Base-by-base conservation (phyloP, 257 asterid genomes). In the Capsicum pubescens region DNA sequence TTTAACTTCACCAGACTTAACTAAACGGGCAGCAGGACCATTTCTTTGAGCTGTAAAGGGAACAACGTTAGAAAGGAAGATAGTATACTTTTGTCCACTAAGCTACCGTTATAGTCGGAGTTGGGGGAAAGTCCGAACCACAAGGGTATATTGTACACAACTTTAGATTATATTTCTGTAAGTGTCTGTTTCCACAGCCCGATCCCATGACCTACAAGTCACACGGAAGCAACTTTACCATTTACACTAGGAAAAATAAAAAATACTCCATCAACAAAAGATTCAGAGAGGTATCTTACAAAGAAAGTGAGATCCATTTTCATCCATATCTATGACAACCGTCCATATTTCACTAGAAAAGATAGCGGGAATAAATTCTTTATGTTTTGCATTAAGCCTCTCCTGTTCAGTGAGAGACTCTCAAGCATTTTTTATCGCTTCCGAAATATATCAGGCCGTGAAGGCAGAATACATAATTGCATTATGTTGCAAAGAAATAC, bases 41-140 rank as follows among this genome's bases (percentile, higher is more conserved):
- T 90, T 89, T 42, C 82, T 85, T 15, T 92, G 91, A 16, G 83
- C 97, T 93, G 87, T 8, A 72, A 87, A 52, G 21, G 32, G 64
- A 4, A 67, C 13, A 54, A 82, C 36, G 35, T 44, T 9, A 67
- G 84, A n/a, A 58, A 67, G 79, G 54, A 39, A 39, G 42, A 4
- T 0, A 39, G 42, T 3, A 4, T 39, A 39, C 2, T 4, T 4
- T 4, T 1, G 42, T 39, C 5, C 42, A 39, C 42, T 39, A 39
- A 39, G 42, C 5, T 39, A 3, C 42, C 42, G 42, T 11, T n/a
- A 59, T 0, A 6, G 1, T 13, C 21, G 3, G 35, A 60, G 64
- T 58, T 16, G 5, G n/a, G 26, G 64, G 26, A 58, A 58, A 13
- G 14, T 2, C 4, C 0, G 2, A 13, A 61, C 13, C 19, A 60